Percentiles rank a stretch among this genome's conserved stretches.
Conservation (phyloP, 306 rosid genomes). For the Prunus armeniaca region DNA sequence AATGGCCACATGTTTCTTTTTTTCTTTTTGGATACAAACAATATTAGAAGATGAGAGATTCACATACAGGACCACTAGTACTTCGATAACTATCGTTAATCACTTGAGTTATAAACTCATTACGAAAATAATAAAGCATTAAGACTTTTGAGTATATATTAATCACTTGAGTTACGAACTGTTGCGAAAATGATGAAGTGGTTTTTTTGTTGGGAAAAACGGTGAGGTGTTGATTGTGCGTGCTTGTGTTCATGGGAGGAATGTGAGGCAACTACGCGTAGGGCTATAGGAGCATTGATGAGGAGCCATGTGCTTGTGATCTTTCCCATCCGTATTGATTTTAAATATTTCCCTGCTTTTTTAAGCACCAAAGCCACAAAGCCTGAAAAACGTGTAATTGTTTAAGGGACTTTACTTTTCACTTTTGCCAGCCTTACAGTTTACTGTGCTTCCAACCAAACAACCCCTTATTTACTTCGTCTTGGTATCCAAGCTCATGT, state of each 20-base stretch:
- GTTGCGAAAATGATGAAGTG: too few relatives aligned
- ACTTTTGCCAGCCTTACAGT: not conserved
- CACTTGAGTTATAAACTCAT: too few relatives aligned
- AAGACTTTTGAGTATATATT: too few relatives aligned
- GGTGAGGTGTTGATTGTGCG: not conserved
- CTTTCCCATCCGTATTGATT: constrained; percentile 33
- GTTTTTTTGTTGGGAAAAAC: too few relatives aligned
- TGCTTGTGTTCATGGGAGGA: constrained; percentile 25
- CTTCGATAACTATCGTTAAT: too few relatives aligned
- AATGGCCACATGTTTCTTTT: not conserved
- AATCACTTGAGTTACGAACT: too few relatives aligned
- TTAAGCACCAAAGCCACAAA: constrained; percentile 9
- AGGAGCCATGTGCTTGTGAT: constrained; percentile 44
- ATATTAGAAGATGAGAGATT: too few relatives aligned
- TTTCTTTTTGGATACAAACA: too few relatives aligned
- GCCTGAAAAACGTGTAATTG: constrained; percentile 31
- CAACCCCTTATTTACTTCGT: not conserved
- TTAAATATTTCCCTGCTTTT: constrained; percentile 10
- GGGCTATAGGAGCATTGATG: constrained; percentile 41
- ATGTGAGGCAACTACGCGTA: constrained; percentile 35
- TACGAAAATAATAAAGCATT: too few relatives aligned
- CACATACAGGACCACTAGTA: too few relatives aligned
- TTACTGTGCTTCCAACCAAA: constrained; percentile 3
- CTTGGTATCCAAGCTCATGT: not conserved
- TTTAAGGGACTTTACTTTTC: constrained; percentile 26